Base-by-base conservation (phyloP, 805 yeast species). In the Lachancea lanzarotensis region DNA sequence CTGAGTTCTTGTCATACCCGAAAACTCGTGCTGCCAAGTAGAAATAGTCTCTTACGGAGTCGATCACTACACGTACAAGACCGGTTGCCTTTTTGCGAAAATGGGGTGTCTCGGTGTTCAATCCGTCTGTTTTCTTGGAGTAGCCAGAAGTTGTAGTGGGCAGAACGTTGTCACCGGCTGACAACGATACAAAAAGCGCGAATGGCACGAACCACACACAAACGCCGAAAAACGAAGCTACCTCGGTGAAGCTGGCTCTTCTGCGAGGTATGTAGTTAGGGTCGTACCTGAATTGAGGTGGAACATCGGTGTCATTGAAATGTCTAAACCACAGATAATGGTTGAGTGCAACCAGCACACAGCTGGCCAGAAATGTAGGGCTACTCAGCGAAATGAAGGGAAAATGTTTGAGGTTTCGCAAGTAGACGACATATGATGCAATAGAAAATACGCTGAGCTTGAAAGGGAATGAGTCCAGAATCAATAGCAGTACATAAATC, bases 201-300 rank as follows among this genome's bases (percentile, higher is more conserved):
- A 93, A 88, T 29, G 98, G 98, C 25, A 93, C 77, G 47, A 91
- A 74, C 98, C 98, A 93, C 16, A 93, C 81, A 55, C 93, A 82
- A 35, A 93, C 67, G 1, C 96, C 98, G 60, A 93, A 90, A 63
- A 93, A 93, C 2, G 96, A 84, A n/a, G 96, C 86, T 3, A 93
- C 86, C 60, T 93, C 96, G 1, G 89, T 72, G 59, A 91, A 91
- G 11, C 84, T 73, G 1, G 95, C 95, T 43, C 86, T 76, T 38
- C 78, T 75, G 12, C 84, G 84, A 38, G 85, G 77, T 18, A 66
- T 66, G 56, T 80, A 82, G 40, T 73, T 72, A 40, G 85, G 74
- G 52, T 68, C 72, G 56, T 82, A 68, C 54, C 84, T 63, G 65
- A 72, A 59, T 52, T 83, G 73, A 33, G 93, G 81, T 10, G 95